A percentile compares a stretch with the other conserved stretches of the same genome.
These are phyloP conservation scores for Aleurites moluccanus DNA, from an alignment of 441 rosid genomes.

Conservation along the genomic window DNA sequence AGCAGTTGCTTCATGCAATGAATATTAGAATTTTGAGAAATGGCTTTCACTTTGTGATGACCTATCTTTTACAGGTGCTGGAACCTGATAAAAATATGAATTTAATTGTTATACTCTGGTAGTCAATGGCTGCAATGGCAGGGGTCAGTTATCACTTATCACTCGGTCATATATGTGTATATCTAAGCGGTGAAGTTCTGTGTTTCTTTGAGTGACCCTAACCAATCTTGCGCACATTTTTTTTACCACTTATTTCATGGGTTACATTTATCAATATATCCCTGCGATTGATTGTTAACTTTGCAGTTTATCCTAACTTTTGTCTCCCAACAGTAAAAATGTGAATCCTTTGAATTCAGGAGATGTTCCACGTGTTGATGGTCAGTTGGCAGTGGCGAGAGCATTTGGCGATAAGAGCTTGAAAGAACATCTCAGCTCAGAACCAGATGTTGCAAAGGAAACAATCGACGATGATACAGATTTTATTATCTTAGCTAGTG, in stretches of 20 bases:
- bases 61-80: not conserved
- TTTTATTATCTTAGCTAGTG: constrained; percentile 77
- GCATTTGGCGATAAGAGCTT: constrained; percentile 91
- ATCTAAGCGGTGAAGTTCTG: not conserved
- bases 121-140: not conserved
- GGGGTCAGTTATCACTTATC: not conserved
- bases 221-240: not conserved
- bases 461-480: constrained; percentile 55
- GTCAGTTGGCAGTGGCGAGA: constrained; percentile 88
- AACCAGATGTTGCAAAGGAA: constrained; percentile 66
- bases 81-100: constrained; percentile 2
- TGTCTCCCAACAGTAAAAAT: not conserved
- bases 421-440: constrained; percentile 86
- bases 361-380: constrained; percentile 91
- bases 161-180: not conserved
- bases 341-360: constrained; percentile 42
- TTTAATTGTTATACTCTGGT: not conserved
- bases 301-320: not conserved
- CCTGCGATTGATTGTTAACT: not conserved
- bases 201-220: not conserved
- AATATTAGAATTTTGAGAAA: constrained; percentile 2
- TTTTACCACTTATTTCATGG: not conserved
- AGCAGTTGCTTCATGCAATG: not conserved
- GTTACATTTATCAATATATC: not conserved
- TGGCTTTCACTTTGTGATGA: not conserved